Evolutionary conservation across 2,329 filamentous ascomycete species (phyloP).

Genomic region (Byssochlamys sp.): DNA sequence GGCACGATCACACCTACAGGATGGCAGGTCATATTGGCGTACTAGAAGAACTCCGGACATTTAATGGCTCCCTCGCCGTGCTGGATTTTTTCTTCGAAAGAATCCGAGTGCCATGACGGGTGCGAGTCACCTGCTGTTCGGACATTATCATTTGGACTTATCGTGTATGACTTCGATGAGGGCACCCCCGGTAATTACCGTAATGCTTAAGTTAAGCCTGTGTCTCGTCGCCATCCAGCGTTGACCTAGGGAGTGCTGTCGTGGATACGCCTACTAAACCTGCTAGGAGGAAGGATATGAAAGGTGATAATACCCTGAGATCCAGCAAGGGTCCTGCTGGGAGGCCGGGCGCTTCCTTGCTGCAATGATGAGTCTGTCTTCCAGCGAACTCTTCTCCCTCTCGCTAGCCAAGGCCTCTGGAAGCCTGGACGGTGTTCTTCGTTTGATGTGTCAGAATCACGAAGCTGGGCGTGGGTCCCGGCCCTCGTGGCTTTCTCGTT

Average conservation of each 20-base stretch:
- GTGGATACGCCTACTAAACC: neutral
- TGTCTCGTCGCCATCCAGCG: neutral
- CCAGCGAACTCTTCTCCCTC: neutral
- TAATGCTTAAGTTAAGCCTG: neutral
- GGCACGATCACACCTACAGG: constrained; percentile 21
- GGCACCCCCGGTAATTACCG: neutral
- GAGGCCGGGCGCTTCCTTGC: neutral
- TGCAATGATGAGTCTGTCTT: neutral
- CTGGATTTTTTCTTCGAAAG: constrained; percentile 18
- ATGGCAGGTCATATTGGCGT: constrained; percentile 42
- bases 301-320: neutral
- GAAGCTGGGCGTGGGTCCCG: neutral
- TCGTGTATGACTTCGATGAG: neutral
- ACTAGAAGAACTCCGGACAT: constrained; percentile 30
- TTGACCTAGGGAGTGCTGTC: neutral
- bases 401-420: neutral
- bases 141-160: constrained; percentile 17
- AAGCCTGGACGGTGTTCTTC: neutral
- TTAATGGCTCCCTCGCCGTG: constrained; percentile 24
- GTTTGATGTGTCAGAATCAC: neutral
- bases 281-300: neutral
- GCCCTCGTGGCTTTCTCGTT: neutral
- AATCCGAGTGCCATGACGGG: constrained; percentile 21
- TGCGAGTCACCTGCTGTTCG: constrained; percentile 30
- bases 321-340: neutral